Evolutionary conservation across 2,329 filamentous ascomycete genomes (phyloP).

Genomic region (Penicillium sp.): DNA sequence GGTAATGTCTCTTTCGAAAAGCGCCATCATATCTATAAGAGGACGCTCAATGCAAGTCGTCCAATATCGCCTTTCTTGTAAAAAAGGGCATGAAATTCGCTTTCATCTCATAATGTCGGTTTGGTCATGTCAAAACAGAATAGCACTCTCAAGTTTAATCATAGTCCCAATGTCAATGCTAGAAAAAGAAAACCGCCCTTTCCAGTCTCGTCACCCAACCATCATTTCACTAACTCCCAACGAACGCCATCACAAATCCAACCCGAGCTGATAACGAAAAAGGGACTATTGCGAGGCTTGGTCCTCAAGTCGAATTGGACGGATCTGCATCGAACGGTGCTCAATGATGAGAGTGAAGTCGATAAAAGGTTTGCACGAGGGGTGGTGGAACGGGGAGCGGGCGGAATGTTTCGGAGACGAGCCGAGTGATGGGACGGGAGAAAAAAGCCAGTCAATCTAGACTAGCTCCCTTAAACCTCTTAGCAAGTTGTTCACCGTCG

Average conservation of each 20-base stretch:
- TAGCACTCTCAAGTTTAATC: neutral
- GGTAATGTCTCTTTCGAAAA: too few relatives aligned
- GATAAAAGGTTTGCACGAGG: neutral
- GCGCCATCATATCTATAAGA: too few relatives aligned
- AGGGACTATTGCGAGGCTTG: neutral
- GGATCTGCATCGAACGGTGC: neutral
- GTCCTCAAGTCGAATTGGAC: neutral
- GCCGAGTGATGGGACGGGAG: constrained; percentile 10
- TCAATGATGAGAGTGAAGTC: neutral
- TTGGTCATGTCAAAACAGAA: neutral
- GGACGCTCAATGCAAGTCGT: too few relatives aligned
- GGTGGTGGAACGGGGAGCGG: neutral
- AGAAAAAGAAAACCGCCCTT: neutral
- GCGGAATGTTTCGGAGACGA: constrained; percentile 7
- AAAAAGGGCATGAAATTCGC: too few relatives aligned
- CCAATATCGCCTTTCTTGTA: too few relatives aligned
- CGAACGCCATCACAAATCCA: neutral
- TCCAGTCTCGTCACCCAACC: neutral
- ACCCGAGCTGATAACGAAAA: neutral
- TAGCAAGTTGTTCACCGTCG: constrained; percentile 65
- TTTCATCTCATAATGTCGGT: neutral
- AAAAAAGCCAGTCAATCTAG: constrained; percentile 45
- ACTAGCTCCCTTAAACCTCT: constrained; percentile 67
- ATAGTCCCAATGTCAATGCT: neutral
- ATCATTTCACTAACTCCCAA: neutral